Evolutionary conservation across 345 rosid species (phyloP).

Genomic region (Populus deltoides): DNA sequence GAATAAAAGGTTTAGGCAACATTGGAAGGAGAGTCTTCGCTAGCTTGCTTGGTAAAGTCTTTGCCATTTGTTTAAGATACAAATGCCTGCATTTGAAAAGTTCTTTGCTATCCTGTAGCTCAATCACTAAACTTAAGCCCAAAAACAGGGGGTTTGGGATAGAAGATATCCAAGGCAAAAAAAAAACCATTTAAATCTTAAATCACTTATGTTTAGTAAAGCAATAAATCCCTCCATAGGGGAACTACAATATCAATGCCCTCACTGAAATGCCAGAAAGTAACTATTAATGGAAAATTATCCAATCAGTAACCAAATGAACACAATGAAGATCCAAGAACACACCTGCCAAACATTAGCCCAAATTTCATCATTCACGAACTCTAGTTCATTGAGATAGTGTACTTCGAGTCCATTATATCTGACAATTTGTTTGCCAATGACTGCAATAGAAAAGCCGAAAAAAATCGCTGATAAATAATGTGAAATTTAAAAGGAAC

Average conservation of each 20-base stretch:
- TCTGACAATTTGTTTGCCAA: conserved; percentile 43
- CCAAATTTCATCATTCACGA: conserved; percentile 88
- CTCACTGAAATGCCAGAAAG: not conserved
- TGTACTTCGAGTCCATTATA: conserved; percentile 58
- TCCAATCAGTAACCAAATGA: not conserved
- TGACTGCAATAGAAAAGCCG: conserved; percentile 46
- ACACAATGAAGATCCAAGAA: conserved; percentile 3
- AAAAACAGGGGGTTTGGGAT: not conserved
- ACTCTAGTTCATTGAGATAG: conserved; percentile 86
- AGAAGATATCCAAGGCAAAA: not conserved
- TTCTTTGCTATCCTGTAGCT: too few species aligned
- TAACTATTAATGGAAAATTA: not conserved
- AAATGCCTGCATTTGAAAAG: not conserved
- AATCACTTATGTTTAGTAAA: not conserved
- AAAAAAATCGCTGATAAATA: not conserved
- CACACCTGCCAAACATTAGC: conserved; percentile 89
- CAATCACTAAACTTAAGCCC: not conserved
- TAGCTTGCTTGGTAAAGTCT: not conserved
- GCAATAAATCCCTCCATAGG: not conserved
- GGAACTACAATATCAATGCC: not conserved
- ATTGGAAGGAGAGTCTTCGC: not conserved
- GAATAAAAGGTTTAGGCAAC: conserved; percentile 7
- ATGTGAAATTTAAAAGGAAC: not conserved
- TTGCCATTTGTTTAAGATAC: not conserved
- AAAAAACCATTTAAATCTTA: not conserved